A percentile compares a stretch with the other conserved stretches of the same genome.
These are phyloP conservation scores for Fennellomyces sp. DNA, from an alignment of 371 early-diverging fungal genomes.

Conservation along the genomic window DNA sequence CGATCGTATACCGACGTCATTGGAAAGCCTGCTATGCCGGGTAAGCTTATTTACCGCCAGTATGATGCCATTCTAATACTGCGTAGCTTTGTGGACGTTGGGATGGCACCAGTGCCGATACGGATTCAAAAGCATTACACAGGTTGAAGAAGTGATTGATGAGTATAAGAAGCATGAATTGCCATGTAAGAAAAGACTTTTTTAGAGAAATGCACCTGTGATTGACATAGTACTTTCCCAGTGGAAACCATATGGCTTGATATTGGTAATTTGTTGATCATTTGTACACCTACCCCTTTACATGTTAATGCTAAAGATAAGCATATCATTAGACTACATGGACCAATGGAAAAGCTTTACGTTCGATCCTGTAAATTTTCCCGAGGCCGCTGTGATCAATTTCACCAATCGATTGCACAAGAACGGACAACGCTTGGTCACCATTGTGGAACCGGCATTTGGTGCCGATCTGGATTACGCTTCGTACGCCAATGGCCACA, in stretches of 20 bases:
- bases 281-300: too few species aligned
- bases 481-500: constrained; percentile 41
- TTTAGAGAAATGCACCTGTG: too few species aligned
- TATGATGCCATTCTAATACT: too few species aligned
- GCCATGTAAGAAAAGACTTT: too few species aligned
- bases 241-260: constrained; percentile 69
- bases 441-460: constrained; percentile 61
- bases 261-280: too few species aligned
- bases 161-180: constrained; percentile 52
- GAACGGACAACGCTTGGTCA: constrained; percentile 42
- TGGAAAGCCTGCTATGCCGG: constrained; percentile 64
- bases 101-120: constrained; percentile 78
- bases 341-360: constrained; percentile 57
- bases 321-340: too few species aligned
- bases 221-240: constrained; percentile 62
- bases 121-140: constrained; percentile 64
- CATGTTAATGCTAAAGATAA: too few species aligned
- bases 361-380: constrained; percentile 47
- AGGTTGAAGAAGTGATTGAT: constrained; percentile 53
- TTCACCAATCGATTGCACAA: constrained; percentile 31
- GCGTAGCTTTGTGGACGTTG: constrained; percentile 39
- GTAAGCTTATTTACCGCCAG: constrained; percentile 12
- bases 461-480: constrained; percentile 32
- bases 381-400: constrained; percentile 25
- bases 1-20: constrained; percentile 70